A percentile compares a stretch with the other conserved stretches of the same genome.
Evolutionary conservation across 1,139 yeast species (phyloP).

Genomic region (Yamadazyma conglobata): DNA sequence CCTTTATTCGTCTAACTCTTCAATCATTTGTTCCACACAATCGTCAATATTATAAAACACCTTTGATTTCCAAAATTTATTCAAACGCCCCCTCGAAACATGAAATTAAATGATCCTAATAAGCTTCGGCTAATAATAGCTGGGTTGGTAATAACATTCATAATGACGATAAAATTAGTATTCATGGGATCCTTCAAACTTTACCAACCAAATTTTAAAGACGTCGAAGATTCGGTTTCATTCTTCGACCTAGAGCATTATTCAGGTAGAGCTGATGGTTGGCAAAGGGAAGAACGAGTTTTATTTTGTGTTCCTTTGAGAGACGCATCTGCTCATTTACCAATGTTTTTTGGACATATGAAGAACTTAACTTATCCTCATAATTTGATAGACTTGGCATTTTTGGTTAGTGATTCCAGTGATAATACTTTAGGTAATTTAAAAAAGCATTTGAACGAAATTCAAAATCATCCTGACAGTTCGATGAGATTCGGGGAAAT

Average conservation of each 20-base stretch:
- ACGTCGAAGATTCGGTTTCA: conserved; percentile 24
- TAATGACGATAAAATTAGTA: conserved; percentile 7
- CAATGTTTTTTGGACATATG: conserved; percentile 60
- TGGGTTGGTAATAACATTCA: conserved; percentile 7
- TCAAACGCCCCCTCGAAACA: too few relatives aligned
- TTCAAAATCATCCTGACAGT: conserved; percentile 43
- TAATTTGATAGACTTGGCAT: conserved; percentile 53
- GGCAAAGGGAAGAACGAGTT: conserved; percentile 54
- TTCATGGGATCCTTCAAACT: conserved; percentile 8
- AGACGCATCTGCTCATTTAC: conserved; percentile 61
- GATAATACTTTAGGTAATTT: conserved; percentile 55
- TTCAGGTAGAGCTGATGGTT: conserved; percentile 45
- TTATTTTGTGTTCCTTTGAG: conserved; percentile 57
- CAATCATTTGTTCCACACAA: too few relatives aligned
- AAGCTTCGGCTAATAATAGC: conserved; percentile 10
- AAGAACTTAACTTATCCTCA: conserved; percentile 57
- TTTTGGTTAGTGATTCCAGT: conserved; percentile 54
- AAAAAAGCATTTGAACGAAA: conserved; percentile 35
- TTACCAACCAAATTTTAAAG: conserved; percentile 24
- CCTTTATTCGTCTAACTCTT: too few relatives aligned
- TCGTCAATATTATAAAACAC: too few relatives aligned
- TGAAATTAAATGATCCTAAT: conserved; percentile 8
- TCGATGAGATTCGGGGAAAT: conserved; percentile 51
- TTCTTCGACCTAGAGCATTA: conserved; percentile 47
- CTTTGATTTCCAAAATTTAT: too few relatives aligned